Evolutionary conservation across 2,329 filamentous ascomycete species (phyloP).

Genomic region (Teratosphaeria epicoccoides): DNA sequence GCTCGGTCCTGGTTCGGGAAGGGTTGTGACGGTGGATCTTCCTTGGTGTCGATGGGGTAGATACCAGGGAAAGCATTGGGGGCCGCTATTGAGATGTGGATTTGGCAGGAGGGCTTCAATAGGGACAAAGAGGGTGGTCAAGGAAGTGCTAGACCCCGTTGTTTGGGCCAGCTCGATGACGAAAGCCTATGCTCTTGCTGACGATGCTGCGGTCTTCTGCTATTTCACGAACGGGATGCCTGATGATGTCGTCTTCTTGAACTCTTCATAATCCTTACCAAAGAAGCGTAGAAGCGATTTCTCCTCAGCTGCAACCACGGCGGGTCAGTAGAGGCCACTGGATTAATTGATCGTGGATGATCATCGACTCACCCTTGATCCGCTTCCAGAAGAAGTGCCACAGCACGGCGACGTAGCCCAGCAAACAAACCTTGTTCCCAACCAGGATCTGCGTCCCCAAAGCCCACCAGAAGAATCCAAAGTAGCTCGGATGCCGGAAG

Average conservation of each 20-base stretch:
- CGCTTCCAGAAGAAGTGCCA: conserved; percentile 75
- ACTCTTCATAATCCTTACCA: conserved; percentile 66
- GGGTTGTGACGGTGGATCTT: neutral
- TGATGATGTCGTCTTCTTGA: conserved; percentile 59
- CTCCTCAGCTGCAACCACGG: conserved; percentile 57
- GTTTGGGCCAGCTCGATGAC: neutral
- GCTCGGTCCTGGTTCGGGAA: neutral
- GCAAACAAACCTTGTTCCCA: conserved; percentile 70
- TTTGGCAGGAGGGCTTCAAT: neutral
- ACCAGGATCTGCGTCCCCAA: conserved; percentile 86
- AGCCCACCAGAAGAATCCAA: conserved; percentile 98
- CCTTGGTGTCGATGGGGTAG: too few species aligned
- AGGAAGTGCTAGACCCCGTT: too few species aligned
- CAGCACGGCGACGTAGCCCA: conserved; percentile 62
- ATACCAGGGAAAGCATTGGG: neutral
- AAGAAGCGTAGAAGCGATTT: conserved; percentile 70
- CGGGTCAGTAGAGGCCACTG: conserved; percentile 2
- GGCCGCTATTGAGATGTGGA: neutral
- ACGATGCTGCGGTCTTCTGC: neutral
- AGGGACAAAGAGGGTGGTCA: neutral
- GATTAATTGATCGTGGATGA: neutral
- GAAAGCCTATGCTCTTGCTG: neutral
- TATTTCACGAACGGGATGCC: conserved; percentile 65
- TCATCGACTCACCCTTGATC: conserved; percentile 48
- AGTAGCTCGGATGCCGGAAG: conserved; percentile 83